A percentile compares a stretch with the other conserved stretches of the same genome.
These are phyloP conservation scores for Penstemon barbatus DNA, from an alignment of 257 asterid genomes.

Conservation along the genomic window DNA sequence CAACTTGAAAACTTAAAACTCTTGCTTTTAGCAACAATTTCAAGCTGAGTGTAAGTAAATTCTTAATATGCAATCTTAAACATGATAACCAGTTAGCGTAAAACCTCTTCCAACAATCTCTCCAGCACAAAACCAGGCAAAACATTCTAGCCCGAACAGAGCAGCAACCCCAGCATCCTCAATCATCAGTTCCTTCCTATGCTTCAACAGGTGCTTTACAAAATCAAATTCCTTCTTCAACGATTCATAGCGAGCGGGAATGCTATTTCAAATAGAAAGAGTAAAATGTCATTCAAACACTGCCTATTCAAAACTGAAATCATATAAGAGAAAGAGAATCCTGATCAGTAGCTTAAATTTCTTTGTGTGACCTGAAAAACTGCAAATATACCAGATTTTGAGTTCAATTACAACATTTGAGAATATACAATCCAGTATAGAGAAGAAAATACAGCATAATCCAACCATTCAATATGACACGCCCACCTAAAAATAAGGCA, in stretches of 20 bases:
- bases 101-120: constrained; percentile 48
- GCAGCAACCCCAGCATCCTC: constrained; percentile 50
- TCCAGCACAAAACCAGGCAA: constrained; percentile 48
- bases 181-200: constrained; percentile 40
- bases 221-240: constrained; percentile 43
- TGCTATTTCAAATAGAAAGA: constrained; percentile 20
- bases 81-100: constrained; percentile 40
- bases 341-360: too few species aligned
- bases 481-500: not conserved
- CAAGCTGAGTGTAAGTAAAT: too few species aligned
- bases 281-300: not conserved
- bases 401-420: too few species aligned
- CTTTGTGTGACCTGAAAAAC: too few species aligned
- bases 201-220: constrained; percentile 43
- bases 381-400: too few species aligned
- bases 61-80: too few species aligned
- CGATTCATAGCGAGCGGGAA: constrained; percentile 39
- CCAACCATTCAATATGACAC: not conserved
- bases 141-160: constrained; percentile 44
- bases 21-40: too few species aligned
- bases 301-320: too few species aligned
- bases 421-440: too few species aligned
- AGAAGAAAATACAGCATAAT: not conserved
- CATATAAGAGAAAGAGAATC: not conserved
- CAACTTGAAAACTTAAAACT: too few species aligned